phyloP scores from a whole-genome alignment of 1,284 basidiomycete species.

The Gymnopus androsaceus region DNA sequence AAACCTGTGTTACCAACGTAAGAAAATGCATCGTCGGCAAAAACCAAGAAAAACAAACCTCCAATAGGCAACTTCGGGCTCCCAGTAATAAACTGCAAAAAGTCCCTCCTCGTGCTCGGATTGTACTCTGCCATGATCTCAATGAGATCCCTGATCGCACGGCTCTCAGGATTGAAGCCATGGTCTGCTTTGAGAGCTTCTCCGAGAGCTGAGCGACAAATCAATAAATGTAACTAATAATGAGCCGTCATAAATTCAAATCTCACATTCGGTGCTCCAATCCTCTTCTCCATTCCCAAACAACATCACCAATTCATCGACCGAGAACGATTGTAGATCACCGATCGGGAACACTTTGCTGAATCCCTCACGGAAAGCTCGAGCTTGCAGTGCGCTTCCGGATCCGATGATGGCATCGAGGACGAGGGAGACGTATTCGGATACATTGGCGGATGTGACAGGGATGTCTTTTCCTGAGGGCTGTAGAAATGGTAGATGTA shows the following conservation, averaged over 20 bases:
- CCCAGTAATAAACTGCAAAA: constrained; percentile 96
- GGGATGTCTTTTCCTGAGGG: constrained; percentile 76
- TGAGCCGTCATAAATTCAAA: background rate
- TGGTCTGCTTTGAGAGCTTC: constrained; percentile 97
- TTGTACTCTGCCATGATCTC: constrained; percentile 87
- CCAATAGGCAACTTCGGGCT: constrained; percentile 94
- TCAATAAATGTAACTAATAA: constrained; percentile 15
- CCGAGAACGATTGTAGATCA: constrained; percentile 89
- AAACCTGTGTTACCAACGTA: constrained; percentile 62
- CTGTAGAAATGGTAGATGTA: constrained; percentile 35
- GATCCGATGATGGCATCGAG: constrained; percentile 81
- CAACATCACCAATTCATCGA: constrained; percentile 91
- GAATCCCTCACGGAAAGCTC: constrained; percentile 88
- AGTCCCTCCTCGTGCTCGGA: constrained; percentile 74
- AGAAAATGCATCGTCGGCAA: constrained; percentile 5
- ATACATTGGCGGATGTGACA: constrained; percentile 85
- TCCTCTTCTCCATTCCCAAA: constrained; percentile 96
- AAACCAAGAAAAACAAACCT: constrained; percentile 48
- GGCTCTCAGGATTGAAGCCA: constrained; percentile 94
- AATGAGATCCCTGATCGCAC: constrained; percentile 85
- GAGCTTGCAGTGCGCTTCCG: constrained; percentile 74
- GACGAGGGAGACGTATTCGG: constrained; percentile 84
- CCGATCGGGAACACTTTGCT: constrained; percentile 92
- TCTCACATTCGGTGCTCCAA: constrained; percentile 87
- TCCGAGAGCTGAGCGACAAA: constrained; percentile 64